phyloP scores from a whole-genome alignment of 257 asterid genomes.

The Paraleonurus japonicus region DNA sequence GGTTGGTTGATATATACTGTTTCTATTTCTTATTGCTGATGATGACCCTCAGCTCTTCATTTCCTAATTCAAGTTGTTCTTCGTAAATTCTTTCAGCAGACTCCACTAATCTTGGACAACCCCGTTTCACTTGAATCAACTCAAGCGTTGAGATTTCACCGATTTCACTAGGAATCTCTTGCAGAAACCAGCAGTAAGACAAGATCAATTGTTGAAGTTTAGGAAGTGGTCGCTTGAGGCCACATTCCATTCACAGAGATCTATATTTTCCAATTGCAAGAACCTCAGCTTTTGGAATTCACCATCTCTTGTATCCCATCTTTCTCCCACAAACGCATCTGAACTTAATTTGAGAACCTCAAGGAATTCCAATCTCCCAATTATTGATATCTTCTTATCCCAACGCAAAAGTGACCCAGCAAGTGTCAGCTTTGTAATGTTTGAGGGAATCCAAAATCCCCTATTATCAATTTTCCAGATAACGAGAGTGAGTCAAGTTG shows the following conservation, averaged over 20 bases:
- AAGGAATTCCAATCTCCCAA: neutral
- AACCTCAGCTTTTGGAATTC: neutral
- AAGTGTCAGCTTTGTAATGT: neutral
- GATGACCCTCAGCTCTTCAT: constrained; percentile 35
- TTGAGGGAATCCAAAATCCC: neutral
- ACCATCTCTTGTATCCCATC: constrained; percentile 7
- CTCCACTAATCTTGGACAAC: constrained; percentile 54
- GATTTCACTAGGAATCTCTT: too few species aligned
- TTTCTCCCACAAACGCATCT: neutral
- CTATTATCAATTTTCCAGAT: neutral
- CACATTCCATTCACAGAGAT: neutral
- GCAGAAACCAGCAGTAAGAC: neutral
- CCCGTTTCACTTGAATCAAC: too few species aligned
- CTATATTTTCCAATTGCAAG: neutral
- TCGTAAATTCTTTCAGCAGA: too few species aligned
- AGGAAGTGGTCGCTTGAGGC: neutral
- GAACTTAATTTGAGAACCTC: too few species aligned
- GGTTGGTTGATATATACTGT: too few species aligned
- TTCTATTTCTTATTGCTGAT: too few species aligned
- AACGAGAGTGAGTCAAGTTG: neutral
- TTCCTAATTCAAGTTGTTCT: too few species aligned
- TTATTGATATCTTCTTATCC: neutral
- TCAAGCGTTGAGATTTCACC: too few species aligned
- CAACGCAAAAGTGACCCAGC: neutral
- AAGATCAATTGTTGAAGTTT: neutral